These are phyloP conservation scores for Zygoascus meyerae DNA, from an alignment of 1,139 yeast genomes.

Conservation along the genomic window DNA sequence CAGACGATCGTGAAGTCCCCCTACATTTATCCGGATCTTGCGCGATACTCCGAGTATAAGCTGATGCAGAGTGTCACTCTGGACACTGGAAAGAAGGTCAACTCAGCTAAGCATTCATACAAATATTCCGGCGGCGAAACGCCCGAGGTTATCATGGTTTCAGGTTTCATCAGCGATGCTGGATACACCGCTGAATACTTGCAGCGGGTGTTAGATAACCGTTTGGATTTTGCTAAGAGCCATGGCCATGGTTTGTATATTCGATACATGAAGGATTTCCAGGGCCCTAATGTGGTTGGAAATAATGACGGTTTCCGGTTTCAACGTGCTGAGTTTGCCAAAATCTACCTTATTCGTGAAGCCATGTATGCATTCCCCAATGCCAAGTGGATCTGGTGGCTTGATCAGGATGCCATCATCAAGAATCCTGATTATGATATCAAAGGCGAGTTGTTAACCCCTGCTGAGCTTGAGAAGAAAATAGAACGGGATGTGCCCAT, in stretches of 20 bases:
- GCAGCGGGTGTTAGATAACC: conserved; percentile 65
- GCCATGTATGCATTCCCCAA: conserved; percentile 88
- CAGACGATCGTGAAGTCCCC: conserved; percentile 20
- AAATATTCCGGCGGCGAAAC: conserved; percentile 17
- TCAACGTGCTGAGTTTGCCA: conserved; percentile 44
- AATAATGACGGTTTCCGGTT: conserved; percentile 22
- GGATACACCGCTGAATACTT: conserved; percentile 52
- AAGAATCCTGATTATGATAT: conserved; percentile 61
- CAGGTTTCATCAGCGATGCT: conserved; percentile 27
- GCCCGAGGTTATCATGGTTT: conserved; percentile 26
- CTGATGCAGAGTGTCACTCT: conserved; percentile 26
- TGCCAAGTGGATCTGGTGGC: conserved; percentile 81
- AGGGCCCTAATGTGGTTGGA: conserved; percentile 19
- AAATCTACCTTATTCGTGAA: conserved; percentile 58
- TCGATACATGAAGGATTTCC: conserved; percentile 79
- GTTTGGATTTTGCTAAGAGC: conserved; percentile 74
- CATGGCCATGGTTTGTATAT: conserved; percentile 74
- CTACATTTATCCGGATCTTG: conserved; percentile 26
- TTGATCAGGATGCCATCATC: conserved; percentile 72
- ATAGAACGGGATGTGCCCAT: conserved; percentile 62
- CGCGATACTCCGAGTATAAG: conserved; percentile 26
- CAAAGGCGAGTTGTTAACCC: conserved; percentile 38
- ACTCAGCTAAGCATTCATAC: conserved; percentile 23
- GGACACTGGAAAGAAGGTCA: conserved; percentile 24
- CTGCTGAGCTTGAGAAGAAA: conserved; percentile 52